Evolutionary conservation across 805 yeast species (phyloP).

Genomic region (Spathaspora girioi): DNA sequence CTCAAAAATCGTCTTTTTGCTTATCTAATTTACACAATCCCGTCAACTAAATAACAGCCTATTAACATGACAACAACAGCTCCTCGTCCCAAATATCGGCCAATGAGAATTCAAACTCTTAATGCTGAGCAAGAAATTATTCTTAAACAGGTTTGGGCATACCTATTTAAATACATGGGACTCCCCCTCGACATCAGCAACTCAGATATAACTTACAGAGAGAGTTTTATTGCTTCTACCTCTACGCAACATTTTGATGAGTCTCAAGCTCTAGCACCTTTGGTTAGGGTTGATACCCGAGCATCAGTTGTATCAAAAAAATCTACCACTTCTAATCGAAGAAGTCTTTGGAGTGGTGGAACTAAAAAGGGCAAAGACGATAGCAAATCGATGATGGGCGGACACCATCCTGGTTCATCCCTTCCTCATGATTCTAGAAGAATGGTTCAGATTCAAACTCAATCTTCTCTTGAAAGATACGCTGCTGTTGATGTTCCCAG

Average conservation of each 20-base stretch:
- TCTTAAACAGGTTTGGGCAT: slow-evolving; percentile 71
- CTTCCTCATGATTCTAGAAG: slow-evolving; percentile 22
- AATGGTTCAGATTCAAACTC: slow-evolving; percentile 23
- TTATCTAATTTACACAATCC: too few species aligned
- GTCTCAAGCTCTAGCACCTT: slow-evolving; percentile 9
- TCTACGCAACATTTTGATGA: slow-evolving; percentile 7
- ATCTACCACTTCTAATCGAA: slow-evolving; percentile 30
- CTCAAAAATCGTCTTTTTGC: too few species aligned
- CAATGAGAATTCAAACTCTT: slow-evolving; percentile 37
- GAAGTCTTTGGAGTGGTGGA: slow-evolving; percentile 4
- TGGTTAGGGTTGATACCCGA: slow-evolving; percentile 17
- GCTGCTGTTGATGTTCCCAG: slow-evolving; percentile 18
- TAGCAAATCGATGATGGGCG: background rate
- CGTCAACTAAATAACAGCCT: too few species aligned
- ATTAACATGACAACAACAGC: slow-evolving; percentile 8
- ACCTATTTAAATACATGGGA: slow-evolving; percentile 59
- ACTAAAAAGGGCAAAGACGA: slow-evolving; percentile 3
- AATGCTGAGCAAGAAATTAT: slow-evolving; percentile 55
- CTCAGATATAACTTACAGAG: slow-evolving; percentile 25
- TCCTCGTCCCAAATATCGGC: slow-evolving; percentile 17
- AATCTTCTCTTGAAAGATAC: slow-evolving; percentile 24
- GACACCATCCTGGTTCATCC: background rate
- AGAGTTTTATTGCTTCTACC: slow-evolving; percentile 30
- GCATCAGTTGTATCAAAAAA: slow-evolving; percentile 20
- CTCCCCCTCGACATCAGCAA: slow-evolving; percentile 28